A percentile compares a stretch with the other conserved stretches of the same genome.
These are phyloP conservation scores for Nakaseomyces nivariensis DNA, from an alignment of 1,139 yeast genomes.

Conservation along the genomic window DNA sequence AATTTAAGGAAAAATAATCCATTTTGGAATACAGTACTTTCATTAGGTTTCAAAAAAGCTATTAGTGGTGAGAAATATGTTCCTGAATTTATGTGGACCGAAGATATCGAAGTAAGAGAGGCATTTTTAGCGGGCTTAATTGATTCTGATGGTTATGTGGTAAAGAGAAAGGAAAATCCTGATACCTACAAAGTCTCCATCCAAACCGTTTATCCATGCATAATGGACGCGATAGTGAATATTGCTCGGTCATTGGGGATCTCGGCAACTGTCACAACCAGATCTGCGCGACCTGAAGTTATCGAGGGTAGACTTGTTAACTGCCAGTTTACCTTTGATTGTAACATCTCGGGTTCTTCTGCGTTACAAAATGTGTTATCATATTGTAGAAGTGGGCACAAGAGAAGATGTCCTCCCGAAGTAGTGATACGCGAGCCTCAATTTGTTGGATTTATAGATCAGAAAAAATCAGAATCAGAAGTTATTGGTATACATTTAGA, in stretches of 20 bases:
- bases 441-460: constrained; percentile 16
- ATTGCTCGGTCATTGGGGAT: constrained; percentile 35
- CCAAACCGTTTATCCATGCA: constrained; percentile 26
- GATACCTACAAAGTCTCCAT: constrained; percentile 24
- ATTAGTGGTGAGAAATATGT: constrained; percentile 20
- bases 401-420: constrained; percentile 11
- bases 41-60: constrained; percentile 15
- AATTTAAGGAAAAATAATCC: constrained; percentile 19
- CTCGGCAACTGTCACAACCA: constrained; percentile 19
- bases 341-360: constrained; percentile 16
- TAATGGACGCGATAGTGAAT: constrained; percentile 30
- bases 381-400: constrained; percentile 20
- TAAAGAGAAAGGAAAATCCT: constrained; percentile 12
- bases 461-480: constrained; percentile 11
- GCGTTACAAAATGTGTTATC: constrained; percentile 20
- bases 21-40: constrained; percentile 18
- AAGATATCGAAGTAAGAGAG: constrained; percentile 32
- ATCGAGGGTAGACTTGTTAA: constrained; percentile 17
- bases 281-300: constrained; percentile 14
- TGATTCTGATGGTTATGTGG: constrained; percentile 33
- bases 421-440: constrained; percentile 14
- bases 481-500: constrained; percentile 16
- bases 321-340: constrained; percentile 21
- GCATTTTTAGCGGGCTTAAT: constrained; percentile 35
- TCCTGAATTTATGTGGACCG: constrained; percentile 24